Conservation (phyloP, 805 yeast genomes). For the Priceomyces carsonii region DNA sequence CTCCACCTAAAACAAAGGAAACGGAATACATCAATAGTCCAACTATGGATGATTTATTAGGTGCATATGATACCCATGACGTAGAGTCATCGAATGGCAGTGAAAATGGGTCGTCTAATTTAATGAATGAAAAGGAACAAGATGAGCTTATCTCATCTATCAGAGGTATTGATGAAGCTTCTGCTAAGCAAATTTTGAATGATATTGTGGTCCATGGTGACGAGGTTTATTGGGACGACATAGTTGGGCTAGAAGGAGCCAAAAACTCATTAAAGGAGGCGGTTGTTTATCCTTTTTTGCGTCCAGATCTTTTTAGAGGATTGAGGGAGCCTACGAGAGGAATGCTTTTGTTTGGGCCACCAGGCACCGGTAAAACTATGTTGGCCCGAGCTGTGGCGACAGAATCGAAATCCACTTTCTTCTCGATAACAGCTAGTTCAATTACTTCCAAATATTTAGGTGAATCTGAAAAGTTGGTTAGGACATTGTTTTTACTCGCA, state of each 20-base stretch:
- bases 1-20: conserved; percentile 6
- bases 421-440: conserved; percentile 87
- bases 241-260: conserved; percentile 89
- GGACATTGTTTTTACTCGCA: conserved; percentile 84
- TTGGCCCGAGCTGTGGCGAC: conserved; percentile 95
- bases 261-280: conserved; percentile 89
- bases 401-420: conserved; percentile 90
- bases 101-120: conserved; percentile 7
- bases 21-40: conserved; percentile 18
- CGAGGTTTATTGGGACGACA: conserved; percentile 91
- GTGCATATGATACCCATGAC: conserved; percentile 19
- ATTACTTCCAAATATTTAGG: conserved; percentile 87
- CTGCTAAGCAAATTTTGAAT: conserved; percentile 82
- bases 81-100: conserved; percentile 1
- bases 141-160: conserved; percentile 44
- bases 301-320: conserved; percentile 92
- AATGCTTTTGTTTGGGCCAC: conserved; percentile 96
- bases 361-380: conserved; percentile 99
- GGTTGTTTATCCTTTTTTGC: conserved; percentile 90
- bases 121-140: conserved; percentile 28
- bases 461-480: conserved; percentile 89
- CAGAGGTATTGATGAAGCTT: conserved; percentile 72
- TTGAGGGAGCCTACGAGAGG: conserved; percentile 93
- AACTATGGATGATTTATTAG: conserved; percentile 24
- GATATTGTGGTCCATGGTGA: conserved; percentile 91